Evolutionary conservation across 2,329 filamentous ascomycete genomes (phyloP), one percentile per base, ranked within the genome.

Genomic region (Botrytis deweyae): DNA sequence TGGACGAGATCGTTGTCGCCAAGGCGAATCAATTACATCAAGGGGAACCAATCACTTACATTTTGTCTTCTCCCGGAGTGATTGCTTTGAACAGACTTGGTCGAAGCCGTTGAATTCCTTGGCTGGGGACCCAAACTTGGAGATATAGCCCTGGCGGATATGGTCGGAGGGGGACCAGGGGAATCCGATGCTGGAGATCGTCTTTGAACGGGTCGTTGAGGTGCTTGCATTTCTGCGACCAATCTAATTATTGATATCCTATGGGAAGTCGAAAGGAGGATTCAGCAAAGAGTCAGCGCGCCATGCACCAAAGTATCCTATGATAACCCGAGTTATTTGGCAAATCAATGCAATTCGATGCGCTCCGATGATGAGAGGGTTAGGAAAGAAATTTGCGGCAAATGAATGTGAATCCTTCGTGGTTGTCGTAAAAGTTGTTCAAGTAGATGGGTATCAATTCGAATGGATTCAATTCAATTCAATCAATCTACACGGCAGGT

Each of bases 91-190:
- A 82, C 82, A 40, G 91, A 90, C 80, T 90, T 89, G 74, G 84
- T 86, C 9, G 92, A 94, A 46, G 89, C 87, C 64, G 88, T 90
- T 14, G 91, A 92, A 44, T 87, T 86, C 74, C 92, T 89, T 74
- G 88, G 85, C 76, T 89, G 90, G 76, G 89, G 76, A 84, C 78
- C 86, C 72, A 72, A 72, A 38, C 74, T 78, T 58, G 91, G 90
- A 70, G 90, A 91, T 80, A 89, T 90, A 67, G 88, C 84, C 73
- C 89, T 86, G 72, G 84, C 81, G 73, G 87, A 86, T 76, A 88
- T 84, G 81, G 84, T 87, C 73, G 87, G 85, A 69, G 89, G 86
- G 78, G 86, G 88, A 70, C 87, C 67, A 38, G 67, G 88, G 79
- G 86, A 86, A 76, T 91, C 90, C 52, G 85, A 87, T 75, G 86